phyloP scores from a whole-genome alignment of 2,329 filamentous ascomycete species.

The Rutstroemia sydowiana region DNA sequence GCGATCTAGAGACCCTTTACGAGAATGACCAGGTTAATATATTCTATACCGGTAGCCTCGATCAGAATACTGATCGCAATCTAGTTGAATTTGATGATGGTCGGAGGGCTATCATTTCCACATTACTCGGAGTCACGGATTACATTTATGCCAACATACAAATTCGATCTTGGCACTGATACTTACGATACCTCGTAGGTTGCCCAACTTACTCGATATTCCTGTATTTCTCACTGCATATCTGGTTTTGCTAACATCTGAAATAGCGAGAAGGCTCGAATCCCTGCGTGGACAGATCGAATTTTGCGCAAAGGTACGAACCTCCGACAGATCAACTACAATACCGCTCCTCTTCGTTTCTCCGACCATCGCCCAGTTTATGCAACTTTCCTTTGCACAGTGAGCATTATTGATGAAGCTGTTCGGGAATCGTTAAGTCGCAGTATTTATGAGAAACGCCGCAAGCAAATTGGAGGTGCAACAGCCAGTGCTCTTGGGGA shows the following conservation, averaged over 20 bases:
- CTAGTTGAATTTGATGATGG: conserved; percentile 90
- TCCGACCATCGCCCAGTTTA: conserved; percentile 97
- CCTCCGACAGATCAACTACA: conserved; percentile 75
- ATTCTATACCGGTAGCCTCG: neutral
- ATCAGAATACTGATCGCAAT: neutral
- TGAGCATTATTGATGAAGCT: conserved; percentile 72
- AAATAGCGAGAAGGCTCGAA: conserved; percentile 78
- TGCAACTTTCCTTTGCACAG: conserved; percentile 75
- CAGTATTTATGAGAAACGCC: conserved; percentile 63
- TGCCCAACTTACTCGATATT: neutral
- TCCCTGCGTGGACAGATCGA: conserved; percentile 95
- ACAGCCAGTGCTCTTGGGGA: conserved; percentile 52
- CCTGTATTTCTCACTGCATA: neutral
- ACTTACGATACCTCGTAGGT: conserved; percentile 83
- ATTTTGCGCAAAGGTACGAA: conserved; percentile 81
- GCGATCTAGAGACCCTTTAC: conserved; percentile 72
- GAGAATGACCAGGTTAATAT: conserved; percentile 74
- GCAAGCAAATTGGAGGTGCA: conserved; percentile 57
- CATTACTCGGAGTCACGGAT: conserved; percentile 89
- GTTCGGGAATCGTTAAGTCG: conserved; percentile 65
- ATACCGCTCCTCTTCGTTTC: conserved; percentile 73
- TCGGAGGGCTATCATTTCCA: conserved; percentile 79
- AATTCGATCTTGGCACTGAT: conserved; percentile 84
- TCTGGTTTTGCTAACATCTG: conserved; percentile 26
- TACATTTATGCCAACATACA: conserved; percentile 88